A percentile compares a stretch with the other conserved stretches of the same genome.
Evolutionary conservation across 371 early-diverging fungal species (phyloP).

Genomic region (Choanephora cucurbitarum): DNA sequence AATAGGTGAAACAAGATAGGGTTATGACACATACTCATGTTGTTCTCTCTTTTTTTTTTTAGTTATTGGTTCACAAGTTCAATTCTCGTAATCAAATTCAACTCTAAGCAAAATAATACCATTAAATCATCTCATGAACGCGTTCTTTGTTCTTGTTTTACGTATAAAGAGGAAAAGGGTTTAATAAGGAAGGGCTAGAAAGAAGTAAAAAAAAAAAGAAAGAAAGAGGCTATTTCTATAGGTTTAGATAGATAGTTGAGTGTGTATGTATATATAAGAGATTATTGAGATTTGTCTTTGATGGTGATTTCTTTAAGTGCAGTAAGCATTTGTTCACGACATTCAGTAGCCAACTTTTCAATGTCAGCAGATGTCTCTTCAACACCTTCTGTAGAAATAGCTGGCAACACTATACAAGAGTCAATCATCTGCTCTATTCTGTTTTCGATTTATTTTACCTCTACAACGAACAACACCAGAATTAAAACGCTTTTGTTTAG

Average conservation of each 20-base stretch:
- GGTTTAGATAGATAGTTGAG: background rate
- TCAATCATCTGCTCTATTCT: background rate
- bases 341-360: constrained; percentile 60
- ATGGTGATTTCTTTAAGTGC: constrained; percentile 68
- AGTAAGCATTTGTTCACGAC: constrained; percentile 73
- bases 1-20: background rate
- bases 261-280: background rate
- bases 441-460: constrained; percentile 51
- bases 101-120: constrained; percentile 25
- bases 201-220: too few relatives aligned
- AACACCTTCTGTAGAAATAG: constrained; percentile 70
- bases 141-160: too few relatives aligned
- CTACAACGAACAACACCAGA: constrained; percentile 76
- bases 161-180: too few relatives aligned
- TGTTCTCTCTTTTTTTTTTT: constrained; percentile 2
- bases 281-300: constrained; percentile 5
- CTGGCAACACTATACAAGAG: constrained; percentile 64
- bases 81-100: constrained; percentile 55
- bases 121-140: background rate
- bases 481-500: constrained; percentile 60
- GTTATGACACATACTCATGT: background rate
- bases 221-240: background rate
- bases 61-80: constrained; percentile 52
- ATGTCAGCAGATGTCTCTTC: constrained; percentile 69
- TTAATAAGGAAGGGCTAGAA: too few relatives aligned